Percentiles rank a stretch among this genome's conserved stretches.
phyloP scores from a whole-genome alignment of 352 stramenopile species.

The Globisporangium nunn region DNA sequence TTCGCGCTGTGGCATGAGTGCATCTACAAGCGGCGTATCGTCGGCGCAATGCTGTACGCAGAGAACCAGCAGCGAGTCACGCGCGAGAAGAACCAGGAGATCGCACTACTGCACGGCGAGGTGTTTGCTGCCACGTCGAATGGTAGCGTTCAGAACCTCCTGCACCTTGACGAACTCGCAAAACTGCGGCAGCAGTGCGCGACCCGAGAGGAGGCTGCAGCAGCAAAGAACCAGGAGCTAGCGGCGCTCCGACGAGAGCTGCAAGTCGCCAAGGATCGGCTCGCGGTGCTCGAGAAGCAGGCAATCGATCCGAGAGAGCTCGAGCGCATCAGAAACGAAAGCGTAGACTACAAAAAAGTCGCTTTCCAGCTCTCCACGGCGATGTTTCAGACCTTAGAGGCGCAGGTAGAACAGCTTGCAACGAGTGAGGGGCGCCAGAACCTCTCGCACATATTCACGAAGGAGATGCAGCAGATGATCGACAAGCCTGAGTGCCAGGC shows the following conservation, averaged over 20 bases:
- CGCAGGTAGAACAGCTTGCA: conserved; percentile 49
- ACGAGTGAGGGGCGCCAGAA: conserved; percentile 61
- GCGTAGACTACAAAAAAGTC: conserved; percentile 64
- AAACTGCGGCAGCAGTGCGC: conserved; percentile 29
- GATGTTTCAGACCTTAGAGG: conserved; percentile 43
- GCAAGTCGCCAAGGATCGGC: conserved; percentile 19
- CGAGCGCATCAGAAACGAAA: conserved; percentile 45
- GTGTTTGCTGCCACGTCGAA: conserved; percentile 33
- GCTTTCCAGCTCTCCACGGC: conserved; percentile 47
- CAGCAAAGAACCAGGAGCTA: conserved; percentile 51
- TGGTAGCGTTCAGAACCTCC: conserved; percentile 23
- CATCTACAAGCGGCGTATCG: conserved; percentile 46
- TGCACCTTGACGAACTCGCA: conserved; percentile 33
- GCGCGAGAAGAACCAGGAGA: conserved; percentile 30
- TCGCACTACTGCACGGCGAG: conserved; percentile 55
- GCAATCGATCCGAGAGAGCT: conserved; percentile 48
- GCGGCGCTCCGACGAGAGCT: conserved; percentile 41
- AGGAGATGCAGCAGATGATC: conserved; percentile 51
- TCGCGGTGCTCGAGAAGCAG: conserved; percentile 34
- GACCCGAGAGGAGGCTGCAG: conserved; percentile 20
- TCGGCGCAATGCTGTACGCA: conserved; percentile 73
- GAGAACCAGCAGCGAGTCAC: conserved; percentile 45
- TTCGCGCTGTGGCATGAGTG: conserved; percentile 49
- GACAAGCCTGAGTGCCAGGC: conserved; percentile 54
- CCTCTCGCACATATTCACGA: conserved; percentile 48